Conservation (phyloP, 2,329 filamentous ascomycete species). For the Pseudogymnoascus sp. region DNA sequence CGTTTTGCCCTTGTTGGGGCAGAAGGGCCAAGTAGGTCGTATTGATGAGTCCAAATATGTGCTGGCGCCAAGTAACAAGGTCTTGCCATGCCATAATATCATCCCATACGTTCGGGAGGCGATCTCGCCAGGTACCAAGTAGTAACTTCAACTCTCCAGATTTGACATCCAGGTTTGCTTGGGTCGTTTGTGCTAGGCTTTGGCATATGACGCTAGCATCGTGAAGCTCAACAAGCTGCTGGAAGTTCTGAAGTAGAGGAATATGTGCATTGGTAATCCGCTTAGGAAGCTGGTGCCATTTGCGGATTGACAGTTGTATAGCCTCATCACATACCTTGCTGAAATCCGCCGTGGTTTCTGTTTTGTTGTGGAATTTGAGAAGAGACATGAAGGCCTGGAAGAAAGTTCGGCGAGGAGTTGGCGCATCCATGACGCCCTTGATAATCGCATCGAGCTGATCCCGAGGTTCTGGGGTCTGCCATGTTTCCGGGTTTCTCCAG, state of each 20-base stretch:
- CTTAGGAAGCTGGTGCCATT: conserved; percentile 97
- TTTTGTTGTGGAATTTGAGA: conserved; percentile 86
- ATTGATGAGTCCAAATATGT: conserved; percentile 98
- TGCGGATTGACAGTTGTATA: conserved; percentile 92
- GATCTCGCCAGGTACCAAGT: conserved; percentile 89
- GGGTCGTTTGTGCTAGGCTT: conserved; percentile 78
- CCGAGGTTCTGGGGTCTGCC: conserved; percentile 77
- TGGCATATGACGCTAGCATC: conserved; percentile 95
- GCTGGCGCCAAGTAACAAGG: conserved; percentile 97
- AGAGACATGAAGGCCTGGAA: conserved; percentile 98
- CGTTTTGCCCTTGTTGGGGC: conserved; percentile 71
- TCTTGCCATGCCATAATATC: conserved; percentile 99
- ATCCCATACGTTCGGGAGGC: conserved; percentile 96
- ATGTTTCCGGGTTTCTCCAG: conserved; percentile 93
- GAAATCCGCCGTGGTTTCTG: conserved; percentile 75
- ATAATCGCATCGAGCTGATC: conserved; percentile 89
- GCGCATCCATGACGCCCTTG: conserved; percentile 95
- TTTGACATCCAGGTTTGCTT: conserved; percentile 82
- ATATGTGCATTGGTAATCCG: conserved; percentile 93
- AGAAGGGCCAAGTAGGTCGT: conserved; percentile 82
- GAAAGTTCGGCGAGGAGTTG: conserved; percentile 87
- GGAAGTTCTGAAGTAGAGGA: conserved; percentile 92
- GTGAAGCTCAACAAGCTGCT: conserved; percentile 93
- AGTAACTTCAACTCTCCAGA: conserved; percentile 93
- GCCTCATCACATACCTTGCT: conserved; percentile 90